These are phyloP conservation scores for Thermochaetoides dissita DNA, from an alignment of 2,329 filamentous ascomycete species.

Conservation along the genomic window DNA sequence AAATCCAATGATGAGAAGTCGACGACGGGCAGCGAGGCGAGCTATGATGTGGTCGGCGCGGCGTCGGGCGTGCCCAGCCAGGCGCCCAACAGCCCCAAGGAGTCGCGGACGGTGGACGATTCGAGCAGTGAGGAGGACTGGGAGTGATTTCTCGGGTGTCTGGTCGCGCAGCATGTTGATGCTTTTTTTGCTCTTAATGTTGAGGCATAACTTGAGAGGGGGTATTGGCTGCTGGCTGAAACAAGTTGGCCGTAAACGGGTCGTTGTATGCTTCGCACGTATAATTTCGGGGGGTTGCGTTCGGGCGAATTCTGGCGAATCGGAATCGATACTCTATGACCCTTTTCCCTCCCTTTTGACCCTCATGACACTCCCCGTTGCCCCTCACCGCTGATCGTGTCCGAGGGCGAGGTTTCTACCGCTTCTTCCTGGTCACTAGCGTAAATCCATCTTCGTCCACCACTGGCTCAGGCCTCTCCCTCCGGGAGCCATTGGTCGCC, in stretches of 20 bases:
- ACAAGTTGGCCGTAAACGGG: no score
- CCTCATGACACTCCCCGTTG: neutral
- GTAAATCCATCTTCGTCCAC: constrained; percentile 74
- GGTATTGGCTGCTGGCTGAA: neutral
- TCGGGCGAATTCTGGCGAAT: neutral
- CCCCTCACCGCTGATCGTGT: no score
- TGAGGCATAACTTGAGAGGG: neutral
- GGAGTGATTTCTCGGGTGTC: constrained; percentile 36
- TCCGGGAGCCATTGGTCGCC: constrained; percentile 20
- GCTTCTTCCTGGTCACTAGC: constrained; percentile 57
- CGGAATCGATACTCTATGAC: neutral
- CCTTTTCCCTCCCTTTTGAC: no score
- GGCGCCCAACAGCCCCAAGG: constrained; percentile 54
- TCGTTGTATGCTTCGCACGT: no score
- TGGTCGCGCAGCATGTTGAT: neutral
- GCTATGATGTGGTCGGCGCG: constrained; percentile 83
- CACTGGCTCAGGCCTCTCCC: constrained; percentile 54
- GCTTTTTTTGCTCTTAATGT: constrained; percentile 1
- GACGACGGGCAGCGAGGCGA: constrained; percentile 83
- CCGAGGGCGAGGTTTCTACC: constrained; percentile 22
- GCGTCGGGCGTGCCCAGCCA: constrained; percentile 64
- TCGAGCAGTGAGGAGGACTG: constrained; percentile 63
- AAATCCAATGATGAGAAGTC: constrained; percentile 80
- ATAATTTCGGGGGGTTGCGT: neutral
- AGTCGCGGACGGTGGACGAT: constrained; percentile 34